Base-by-base conservation (phyloP, 1,284 basidiomycete species). In the Afroboletus lepidellus region DNA sequence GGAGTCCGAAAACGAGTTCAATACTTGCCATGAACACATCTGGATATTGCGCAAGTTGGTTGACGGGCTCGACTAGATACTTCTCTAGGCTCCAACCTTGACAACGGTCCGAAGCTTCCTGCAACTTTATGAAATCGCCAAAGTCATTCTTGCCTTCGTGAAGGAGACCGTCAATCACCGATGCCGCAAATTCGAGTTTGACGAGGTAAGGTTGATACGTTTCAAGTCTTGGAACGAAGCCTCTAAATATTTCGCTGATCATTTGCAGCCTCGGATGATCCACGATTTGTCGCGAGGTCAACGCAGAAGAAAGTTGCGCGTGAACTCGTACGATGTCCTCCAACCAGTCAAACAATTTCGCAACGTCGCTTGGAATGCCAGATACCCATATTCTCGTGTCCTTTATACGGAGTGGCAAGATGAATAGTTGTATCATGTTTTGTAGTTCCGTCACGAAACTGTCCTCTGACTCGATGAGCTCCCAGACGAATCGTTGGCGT, bases 141-240 rank as follows among this genome's bases (percentile, higher is more conserved):
- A 96, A 90, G 53, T 90, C 86, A 62, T 75, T 84, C 16, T 71
- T 67, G 16, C 70, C 65, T 56, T 86, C 80, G 11, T 72, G 69
- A n/a, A 82, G 67, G 58, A 85, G 72, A 30, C 72, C 67, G 45
- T 81, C 78, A 33, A 93, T 80, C 48, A 77, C 63, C 8, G 74
- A 70, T 2, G 77, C 76, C 0, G 87, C 81, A 24, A 77, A 74
- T 46, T 86, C 85, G 41, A 94, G 77, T 43, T 83, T 77, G 15
- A 90, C 83, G 4, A 96, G 72, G 67, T 94, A 96, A 12, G 89
- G 86, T 67, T 93, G 90, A 63, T 96, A 91, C 5, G 90, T 78
- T 64, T 93, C 87, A 34, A 94, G 71, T 42, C 76, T 77, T 1
- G 79, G 72, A 16, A 93, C 76, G 64, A 88, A 87, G 1, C 69